These are phyloP conservation scores for Blastomyces gilchristii DNA, from an alignment of 2,329 filamentous ascomycete genomes.

Conservation along the genomic window DNA sequence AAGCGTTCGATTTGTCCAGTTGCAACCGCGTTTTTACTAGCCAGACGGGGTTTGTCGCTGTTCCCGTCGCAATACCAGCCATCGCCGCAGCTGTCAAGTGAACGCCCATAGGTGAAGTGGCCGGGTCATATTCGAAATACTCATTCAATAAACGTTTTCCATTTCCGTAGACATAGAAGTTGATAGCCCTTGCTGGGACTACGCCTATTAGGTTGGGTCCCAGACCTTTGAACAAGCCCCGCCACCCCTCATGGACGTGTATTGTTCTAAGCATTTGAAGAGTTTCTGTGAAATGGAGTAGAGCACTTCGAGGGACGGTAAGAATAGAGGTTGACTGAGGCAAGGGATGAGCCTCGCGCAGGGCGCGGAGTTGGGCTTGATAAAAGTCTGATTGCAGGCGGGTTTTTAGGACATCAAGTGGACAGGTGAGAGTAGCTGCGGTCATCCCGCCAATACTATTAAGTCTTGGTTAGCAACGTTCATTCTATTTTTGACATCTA, in stretches of 20 bases:
- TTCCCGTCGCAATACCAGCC: slow-evolving; percentile 77
- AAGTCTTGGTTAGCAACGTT: slow-evolving; percentile 10
- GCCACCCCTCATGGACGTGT: slow-evolving; percentile 68
- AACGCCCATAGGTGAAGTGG: slow-evolving; percentile 54
- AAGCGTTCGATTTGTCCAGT: slow-evolving; percentile 76
- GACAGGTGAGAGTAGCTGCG: slow-evolving; percentile 77
- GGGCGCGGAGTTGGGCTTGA: slow-evolving; percentile 65
- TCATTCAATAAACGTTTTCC: slow-evolving; percentile 73
- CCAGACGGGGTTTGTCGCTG: slow-evolving; percentile 93
- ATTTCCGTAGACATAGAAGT: slow-evolving; percentile 90
- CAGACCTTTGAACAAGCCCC: slow-evolving; percentile 85
- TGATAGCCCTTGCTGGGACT: slow-evolving; percentile 80
- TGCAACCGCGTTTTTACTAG: slow-evolving; percentile 88
- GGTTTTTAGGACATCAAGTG: slow-evolving; percentile 86
- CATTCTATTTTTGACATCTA: slow-evolving; percentile 6
- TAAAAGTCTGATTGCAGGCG: slow-evolving; percentile 90
- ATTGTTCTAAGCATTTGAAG: slow-evolving; percentile 75
- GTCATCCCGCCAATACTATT: slow-evolving; percentile 77
- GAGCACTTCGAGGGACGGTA: slow-evolving; percentile 53
- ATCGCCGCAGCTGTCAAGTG: slow-evolving; percentile 66
- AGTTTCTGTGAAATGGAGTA: slow-evolving; percentile 73
- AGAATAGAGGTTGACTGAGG: slow-evolving; percentile 45
- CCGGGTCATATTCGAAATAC: slow-evolving; percentile 40
- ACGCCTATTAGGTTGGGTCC: slow-evolving; percentile 85
- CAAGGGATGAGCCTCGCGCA: slow-evolving; percentile 49